Evolutionary conservation across 768 basidiomycete genomes (phyloP).

Genomic region (Lentinula boryana): DNA sequence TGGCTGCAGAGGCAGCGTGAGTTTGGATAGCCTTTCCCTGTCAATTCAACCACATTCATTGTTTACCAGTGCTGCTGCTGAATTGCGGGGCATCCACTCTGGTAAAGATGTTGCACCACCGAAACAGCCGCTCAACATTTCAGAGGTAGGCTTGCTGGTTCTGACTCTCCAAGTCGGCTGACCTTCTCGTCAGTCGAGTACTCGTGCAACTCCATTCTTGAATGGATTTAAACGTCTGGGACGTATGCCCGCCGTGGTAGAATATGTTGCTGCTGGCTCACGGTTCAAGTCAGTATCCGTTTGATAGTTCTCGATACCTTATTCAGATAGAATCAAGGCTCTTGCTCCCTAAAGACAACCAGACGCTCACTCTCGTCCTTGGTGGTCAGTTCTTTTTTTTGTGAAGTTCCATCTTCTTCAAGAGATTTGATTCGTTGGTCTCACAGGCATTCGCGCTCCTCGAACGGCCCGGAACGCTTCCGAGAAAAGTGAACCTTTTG

Average conservation of each 20-base stretch:
- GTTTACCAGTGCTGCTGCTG: slow-evolving; percentile 61
- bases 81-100: slow-evolving; percentile 82
- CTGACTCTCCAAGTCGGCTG: not conserved
- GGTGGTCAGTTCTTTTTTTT: slow-evolving; percentile 44
- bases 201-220: slow-evolving; percentile 81
- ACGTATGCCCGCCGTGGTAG: slow-evolving; percentile 78
- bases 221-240: slow-evolving; percentile 90
- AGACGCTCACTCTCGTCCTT: slow-evolving; percentile 88
- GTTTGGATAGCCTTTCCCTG: slow-evolving; percentile 18
- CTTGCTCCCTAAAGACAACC: slow-evolving; percentile 85
- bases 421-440: not conserved
- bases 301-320: slow-evolving; percentile 4
- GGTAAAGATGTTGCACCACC: slow-evolving; percentile 81
- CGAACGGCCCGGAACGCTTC: slow-evolving; percentile 72
- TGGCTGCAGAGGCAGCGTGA: slow-evolving; percentile 89
- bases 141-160: slow-evolving; percentile 56
- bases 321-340: slow-evolving; percentile 39
- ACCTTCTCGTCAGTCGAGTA: slow-evolving; percentile 37
- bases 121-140: slow-evolving; percentile 83
- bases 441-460: slow-evolving; percentile 83
- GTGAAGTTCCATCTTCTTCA: not conserved
- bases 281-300: slow-evolving; percentile 73
- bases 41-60: slow-evolving; percentile 4
- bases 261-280: slow-evolving; percentile 91
- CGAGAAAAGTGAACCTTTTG: slow-evolving; percentile 90